phyloP scores from a whole-genome alignment of 2,329 filamentous ascomycete genomes.

The Apiospora hydei region DNA sequence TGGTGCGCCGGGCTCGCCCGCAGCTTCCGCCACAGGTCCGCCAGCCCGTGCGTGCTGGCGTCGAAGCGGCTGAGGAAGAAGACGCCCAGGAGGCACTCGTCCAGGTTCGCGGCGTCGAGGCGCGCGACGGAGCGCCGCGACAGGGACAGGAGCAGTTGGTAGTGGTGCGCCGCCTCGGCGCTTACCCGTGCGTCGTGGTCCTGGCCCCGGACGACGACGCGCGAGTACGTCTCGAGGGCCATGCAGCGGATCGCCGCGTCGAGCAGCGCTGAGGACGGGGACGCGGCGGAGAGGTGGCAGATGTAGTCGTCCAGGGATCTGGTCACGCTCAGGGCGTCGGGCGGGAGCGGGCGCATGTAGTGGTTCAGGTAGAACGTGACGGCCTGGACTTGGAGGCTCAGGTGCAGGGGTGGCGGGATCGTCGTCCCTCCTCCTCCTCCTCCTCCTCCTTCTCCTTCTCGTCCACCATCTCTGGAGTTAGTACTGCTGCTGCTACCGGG shows the following conservation, averaged over 20 bases:
- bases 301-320: constrained; percentile 19
- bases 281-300: neutral
- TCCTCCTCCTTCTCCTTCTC: too few species aligned
- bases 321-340: constrained; percentile 3
- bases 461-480: too few species aligned
- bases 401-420: neutral
- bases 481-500: neutral
- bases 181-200: neutral
- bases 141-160: neutral
- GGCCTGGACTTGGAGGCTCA: neutral
- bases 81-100: neutral
- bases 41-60: neutral
- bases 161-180: neutral
- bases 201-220: neutral
- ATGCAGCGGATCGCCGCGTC: neutral
- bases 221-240: constrained; percentile 10
- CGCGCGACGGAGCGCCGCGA: neutral
- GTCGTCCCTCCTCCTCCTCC: neutral
- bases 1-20: constrained; percentile 28
- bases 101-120: neutral
- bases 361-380: constrained; percentile 9
- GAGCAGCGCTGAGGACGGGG: neutral
- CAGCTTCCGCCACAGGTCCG: neutral
- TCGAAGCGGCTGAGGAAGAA: constrained; percentile 18
- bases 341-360: neutral